Percentiles rank a stretch among this genome's conserved stretches.
phyloP scores from a whole-genome alignment of 305 asterid species.

The Fraxinus sp. region DNA sequence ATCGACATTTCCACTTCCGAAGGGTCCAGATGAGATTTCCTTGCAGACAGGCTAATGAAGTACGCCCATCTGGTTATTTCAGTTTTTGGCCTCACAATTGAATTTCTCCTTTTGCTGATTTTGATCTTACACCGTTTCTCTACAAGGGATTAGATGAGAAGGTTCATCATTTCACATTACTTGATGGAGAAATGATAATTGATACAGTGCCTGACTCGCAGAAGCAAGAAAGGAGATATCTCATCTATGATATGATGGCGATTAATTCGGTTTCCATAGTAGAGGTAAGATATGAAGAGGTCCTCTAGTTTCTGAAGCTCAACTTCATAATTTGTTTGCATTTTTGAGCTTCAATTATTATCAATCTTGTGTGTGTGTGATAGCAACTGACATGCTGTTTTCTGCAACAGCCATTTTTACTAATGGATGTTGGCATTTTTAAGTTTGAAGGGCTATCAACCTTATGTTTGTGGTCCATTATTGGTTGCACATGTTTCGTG shows the following conservation, averaged over 20 bases:
- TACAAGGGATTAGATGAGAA: conserved; percentile 65
- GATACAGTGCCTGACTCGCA: conserved; percentile 81
- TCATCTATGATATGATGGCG: conserved; percentile 97
- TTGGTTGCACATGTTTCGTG: conserved; percentile 8
- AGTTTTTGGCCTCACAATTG: conserved; percentile 15
- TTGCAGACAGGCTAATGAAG: conserved; percentile 68
- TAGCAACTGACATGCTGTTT: not conserved
- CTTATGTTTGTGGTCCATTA: not conserved
- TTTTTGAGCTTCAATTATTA: not conserved
- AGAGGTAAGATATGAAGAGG: conserved; percentile 54
- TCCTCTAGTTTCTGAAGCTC: not conserved
- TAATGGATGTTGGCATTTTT: not conserved
- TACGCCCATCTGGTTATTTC: conserved; percentile 34
- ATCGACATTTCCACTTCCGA: conserved; percentile 83
- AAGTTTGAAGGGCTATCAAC: not conserved
- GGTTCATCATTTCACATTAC: conserved; percentile 88
- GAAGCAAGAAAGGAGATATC: conserved; percentile 89
- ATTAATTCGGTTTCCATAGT: conserved; percentile 65
- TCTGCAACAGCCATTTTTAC: conserved; percentile 1
- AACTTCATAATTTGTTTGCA: not conserved
- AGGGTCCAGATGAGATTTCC: conserved; percentile 99
- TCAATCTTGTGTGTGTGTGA: not conserved
- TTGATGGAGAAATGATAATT: conserved; percentile 97
- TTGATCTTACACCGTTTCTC: conserved; percentile 20
- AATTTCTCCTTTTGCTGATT: conserved; percentile 8